Evolutionary conservation across 164 flowering plant species (phyloP), one percentile per base, ranked within the genome.

Genomic region (Liriodendron chinense): DNA sequence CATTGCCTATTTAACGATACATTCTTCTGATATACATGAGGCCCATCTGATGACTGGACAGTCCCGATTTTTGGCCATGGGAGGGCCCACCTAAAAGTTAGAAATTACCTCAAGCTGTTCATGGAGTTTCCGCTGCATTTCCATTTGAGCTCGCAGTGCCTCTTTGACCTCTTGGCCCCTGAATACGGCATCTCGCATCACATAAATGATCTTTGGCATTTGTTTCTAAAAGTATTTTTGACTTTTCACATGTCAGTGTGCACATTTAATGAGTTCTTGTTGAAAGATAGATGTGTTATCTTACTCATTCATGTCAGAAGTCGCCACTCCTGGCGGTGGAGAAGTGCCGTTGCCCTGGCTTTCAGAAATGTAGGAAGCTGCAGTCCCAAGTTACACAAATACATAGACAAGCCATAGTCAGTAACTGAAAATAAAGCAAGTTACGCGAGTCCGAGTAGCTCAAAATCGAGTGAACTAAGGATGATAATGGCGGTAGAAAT

Each of bases 71-170:
- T 22, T 21, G 20, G 22, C 9, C 65, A 63, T 63, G 9, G 24
- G 24, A 12, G 65, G 22, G 23, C 10, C 22, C 24, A 63, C 65
- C 9, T 20, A 8, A 63, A 20, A n/a, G 49, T 16, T 50, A 18
- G 34, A 25, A 78, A 84, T 80, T 82, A 75, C 98, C 97, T 94
- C 97, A 70, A 94, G 78, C 80, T 94, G 98, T 80, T 93, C 98
- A 77, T 93, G 94, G 68, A 93, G 84, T n/a, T 94, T 86, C 82
- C 89, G 92, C 79, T 93, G 96, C 59, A 92, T 94, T 80, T 93
- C 96, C 94, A 92, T 93, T 81, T 92, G 98, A 82, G 92, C 85
- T 85, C 88, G 89, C 16, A 92, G 86, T 72, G 98, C 95, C 76
- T 89, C 97, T 43, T 87, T 89, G 50, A 92, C 90, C 80, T 93